These are phyloP conservation scores for Pulveroboletus ridleyi DNA, from an alignment of 1,284 basidiomycete species.

Conservation along the genomic window DNA sequence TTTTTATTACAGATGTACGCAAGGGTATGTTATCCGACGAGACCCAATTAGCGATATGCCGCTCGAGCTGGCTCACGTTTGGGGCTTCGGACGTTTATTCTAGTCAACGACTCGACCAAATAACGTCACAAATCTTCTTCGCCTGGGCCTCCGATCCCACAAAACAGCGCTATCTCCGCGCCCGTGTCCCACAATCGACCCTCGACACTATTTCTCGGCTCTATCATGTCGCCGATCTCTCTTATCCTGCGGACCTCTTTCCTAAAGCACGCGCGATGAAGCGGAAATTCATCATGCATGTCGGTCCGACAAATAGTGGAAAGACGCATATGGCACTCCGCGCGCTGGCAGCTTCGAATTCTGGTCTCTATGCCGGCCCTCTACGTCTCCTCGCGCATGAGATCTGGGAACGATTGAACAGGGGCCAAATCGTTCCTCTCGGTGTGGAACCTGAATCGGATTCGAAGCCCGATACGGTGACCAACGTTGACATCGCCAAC, in stretches of 20 bases:
- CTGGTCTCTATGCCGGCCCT: conserved; percentile 91
- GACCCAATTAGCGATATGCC: conserved; percentile 1
- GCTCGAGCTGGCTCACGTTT: conserved; percentile 32
- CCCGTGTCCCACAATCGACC: conserved; percentile 2
- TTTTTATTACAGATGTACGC: conserved; percentile 38
- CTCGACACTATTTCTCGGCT: conserved; percentile 1
- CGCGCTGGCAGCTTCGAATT: conserved; percentile 23
- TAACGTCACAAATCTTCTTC: conserved; percentile 5
- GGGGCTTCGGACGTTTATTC: background rate
- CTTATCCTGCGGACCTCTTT: conserved; percentile 42
- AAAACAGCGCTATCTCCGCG: background rate
- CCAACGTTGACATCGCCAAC: conserved; percentile 41
- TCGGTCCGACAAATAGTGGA: conserved; percentile 5
- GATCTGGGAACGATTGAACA: conserved; percentile 92
- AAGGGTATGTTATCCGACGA: conserved; percentile 32
- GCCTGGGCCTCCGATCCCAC: background rate
- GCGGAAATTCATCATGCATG: conserved; percentile 6
- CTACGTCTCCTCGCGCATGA: conserved; percentile 95
- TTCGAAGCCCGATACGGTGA: conserved; percentile 35
- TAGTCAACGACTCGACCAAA: conserved; percentile 3
- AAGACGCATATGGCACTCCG: conserved; percentile 7
- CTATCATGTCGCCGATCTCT: conserved; percentile 38
- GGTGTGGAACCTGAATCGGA: conserved; percentile 46
- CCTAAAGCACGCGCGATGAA: conserved; percentile 18
- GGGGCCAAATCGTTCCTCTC: conserved; percentile 81